Percentiles rank a stretch among this genome's conserved stretches.
Conservation (phyloP, 2,329 filamentous ascomycete species). For the Truncatella angustata region DNA sequence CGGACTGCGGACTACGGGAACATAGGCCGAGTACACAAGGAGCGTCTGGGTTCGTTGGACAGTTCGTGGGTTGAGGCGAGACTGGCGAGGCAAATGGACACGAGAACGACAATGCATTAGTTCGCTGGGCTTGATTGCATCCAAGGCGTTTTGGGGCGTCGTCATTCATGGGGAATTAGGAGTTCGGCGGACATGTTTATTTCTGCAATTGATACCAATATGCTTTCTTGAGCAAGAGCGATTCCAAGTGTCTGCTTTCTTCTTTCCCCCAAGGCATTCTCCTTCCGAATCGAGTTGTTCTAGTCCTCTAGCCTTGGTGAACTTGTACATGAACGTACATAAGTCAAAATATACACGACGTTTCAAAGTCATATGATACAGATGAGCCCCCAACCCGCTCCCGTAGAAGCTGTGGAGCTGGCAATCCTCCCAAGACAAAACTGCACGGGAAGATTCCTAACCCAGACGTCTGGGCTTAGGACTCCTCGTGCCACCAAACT, state of each 20-base stretch:
- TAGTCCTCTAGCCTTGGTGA: slow-evolving; percentile 8
- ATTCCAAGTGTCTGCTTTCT: no score
- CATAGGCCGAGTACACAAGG: no score
- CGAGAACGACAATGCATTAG: background rate
- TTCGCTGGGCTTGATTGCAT: slow-evolving; percentile 5
- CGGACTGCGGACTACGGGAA: no score
- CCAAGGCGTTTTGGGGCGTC: slow-evolving; percentile 16
- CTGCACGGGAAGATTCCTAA: slow-evolving; percentile 16
- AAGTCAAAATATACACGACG: slow-evolving; percentile 15
- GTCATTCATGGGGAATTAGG: background rate
- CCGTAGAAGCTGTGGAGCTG: no score
- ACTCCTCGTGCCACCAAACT: slow-evolving; percentile 93
- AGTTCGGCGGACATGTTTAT: background rate
- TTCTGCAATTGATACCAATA: slow-evolving; percentile 27
- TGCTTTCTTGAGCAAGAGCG: slow-evolving; percentile 10
- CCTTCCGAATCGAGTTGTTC: no score
- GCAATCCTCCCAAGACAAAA: no score
- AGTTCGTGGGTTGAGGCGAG: no score
- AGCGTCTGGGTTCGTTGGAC: no score
- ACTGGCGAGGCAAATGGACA: background rate
- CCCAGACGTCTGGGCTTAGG: slow-evolving; percentile 75
- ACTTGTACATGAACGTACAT: slow-evolving; percentile 12
- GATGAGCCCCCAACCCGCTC: background rate
- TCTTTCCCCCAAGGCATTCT: no score
- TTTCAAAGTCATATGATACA: slow-evolving; percentile 25